Base-by-base conservation (phyloP, 768 basidiomycete genomes). In the Suillus spraguei region DNA sequence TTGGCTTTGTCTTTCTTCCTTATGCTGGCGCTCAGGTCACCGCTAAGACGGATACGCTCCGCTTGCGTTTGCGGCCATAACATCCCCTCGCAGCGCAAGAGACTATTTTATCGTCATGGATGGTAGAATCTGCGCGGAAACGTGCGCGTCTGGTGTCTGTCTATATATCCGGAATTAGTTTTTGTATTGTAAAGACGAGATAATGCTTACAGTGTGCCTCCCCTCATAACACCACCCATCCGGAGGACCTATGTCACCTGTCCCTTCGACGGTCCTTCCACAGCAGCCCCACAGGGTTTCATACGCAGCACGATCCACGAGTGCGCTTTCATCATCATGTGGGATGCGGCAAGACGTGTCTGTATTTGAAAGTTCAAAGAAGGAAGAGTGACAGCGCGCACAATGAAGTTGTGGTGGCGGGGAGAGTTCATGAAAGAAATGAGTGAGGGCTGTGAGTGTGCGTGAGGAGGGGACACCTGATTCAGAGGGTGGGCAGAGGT, bases 191-290 rank as follows among this genome's bases (percentile, higher is more conserved):
- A 47, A 61, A 53, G 20, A 35, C 33, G 11, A 61, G 33, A 52
- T 54, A 61, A 32, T 17, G 58, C 70, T 63, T 49, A 82, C 86
- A 9, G 91, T 92, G 72, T 94, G 91, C 72, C 82, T 84, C 4
- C 91, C 91, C 72, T 93, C 91, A 68, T 92, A 93, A 69, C 91
- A 94, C 90, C 90, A 94, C 1, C 91, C 92, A 70, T 92, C 90
- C 1, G 91, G 92, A 1, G 92, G 91, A 0, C 91, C 91, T 77
- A 89, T 88, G 65, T 91, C 88, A 1, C 92, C 91, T 66, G 89
- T 86, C 0, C 91, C 91, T 32, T 91, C 87, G 7, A 87, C 87
- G 0, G 84, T 87, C 69, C 82, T 80, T 9, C 84, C 88, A 72
- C 91, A 94, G 76, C 92, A 94, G 3, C 83, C 85, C 84, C 86